phyloP scores from a whole-genome alignment of 2,329 filamentous ascomycete species.

The Byssochlamys sp. region DNA sequence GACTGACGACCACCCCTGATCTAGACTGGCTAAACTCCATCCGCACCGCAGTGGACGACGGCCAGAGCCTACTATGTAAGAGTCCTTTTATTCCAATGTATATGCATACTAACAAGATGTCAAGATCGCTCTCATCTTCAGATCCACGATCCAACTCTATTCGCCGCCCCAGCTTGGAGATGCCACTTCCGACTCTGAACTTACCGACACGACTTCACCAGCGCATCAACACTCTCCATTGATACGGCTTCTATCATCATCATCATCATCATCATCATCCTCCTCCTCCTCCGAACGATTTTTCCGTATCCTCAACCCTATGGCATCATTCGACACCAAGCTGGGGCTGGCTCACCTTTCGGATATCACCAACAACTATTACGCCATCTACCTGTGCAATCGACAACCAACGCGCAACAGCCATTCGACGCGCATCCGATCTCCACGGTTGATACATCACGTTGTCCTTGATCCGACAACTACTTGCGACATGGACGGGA shows the following conservation, averaged over 20 bases:
- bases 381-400: background rate
- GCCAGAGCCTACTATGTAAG: background rate
- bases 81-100: background rate
- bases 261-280: too few species aligned
- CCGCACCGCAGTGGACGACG: background rate
- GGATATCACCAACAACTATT: background rate
- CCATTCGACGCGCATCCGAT: background rate
- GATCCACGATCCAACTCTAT: too few species aligned
- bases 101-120: background rate
- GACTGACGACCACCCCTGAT: background rate
- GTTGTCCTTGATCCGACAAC: too few species aligned
- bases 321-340: background rate
- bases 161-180: too few species aligned
- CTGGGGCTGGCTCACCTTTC: background rate
- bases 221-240: too few species aligned
- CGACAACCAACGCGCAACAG: background rate
- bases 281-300: too few species aligned
- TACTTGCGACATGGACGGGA: too few species aligned
- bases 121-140: too few species aligned
- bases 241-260: too few species aligned
- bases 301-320: background rate
- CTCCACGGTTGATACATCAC: too few species aligned
- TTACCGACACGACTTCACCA: background rate
- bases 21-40: background rate
- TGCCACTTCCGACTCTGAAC: background rate